These are phyloP conservation scores for Metroxylon sagu DNA, from an alignment of 176 grass and related monocot species.

Conservation along the genomic window DNA sequence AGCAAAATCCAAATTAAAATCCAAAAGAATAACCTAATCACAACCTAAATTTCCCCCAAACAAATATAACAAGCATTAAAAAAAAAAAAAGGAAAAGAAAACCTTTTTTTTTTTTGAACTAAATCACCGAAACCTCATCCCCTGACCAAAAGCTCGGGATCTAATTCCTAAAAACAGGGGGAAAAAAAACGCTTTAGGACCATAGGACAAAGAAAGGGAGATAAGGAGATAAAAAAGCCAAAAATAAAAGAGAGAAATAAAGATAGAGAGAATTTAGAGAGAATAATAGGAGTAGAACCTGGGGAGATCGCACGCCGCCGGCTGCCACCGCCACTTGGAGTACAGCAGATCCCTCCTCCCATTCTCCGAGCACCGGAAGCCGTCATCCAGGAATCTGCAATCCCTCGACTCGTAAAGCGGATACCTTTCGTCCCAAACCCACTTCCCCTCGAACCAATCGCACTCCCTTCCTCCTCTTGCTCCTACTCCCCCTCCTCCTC, in stretches of 20 bases:
- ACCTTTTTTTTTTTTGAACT: not conserved
- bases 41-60: too few species aligned
- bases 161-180: not conserved
- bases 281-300: slow-evolving; percentile 12
- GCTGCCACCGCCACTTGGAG: slow-evolving; percentile 50
- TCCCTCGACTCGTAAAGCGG: slow-evolving; percentile 28
- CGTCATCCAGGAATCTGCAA: slow-evolving; percentile 46
- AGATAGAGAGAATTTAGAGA: not conserved
- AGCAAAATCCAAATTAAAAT: too few species aligned
- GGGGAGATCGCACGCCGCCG: slow-evolving; percentile 35
- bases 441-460: slow-evolving; percentile 25
- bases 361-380: slow-evolving; percentile 58
- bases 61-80: not conserved
- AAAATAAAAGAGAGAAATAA: not conserved
- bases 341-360: slow-evolving; percentile 41
- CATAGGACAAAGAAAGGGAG: too few species aligned
- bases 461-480: not conserved
- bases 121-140: not conserved
- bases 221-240: too few species aligned
- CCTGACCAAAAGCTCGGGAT: not conserved
- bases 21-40: too few species aligned
- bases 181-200: not conserved
- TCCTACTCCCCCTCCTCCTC: too few species aligned
- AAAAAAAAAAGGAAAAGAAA: not conserved
- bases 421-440: slow-evolving; percentile 27